Evolutionary conservation across 2,329 filamentous ascomycete species (phyloP).

Genomic region (Penicillium sp.): DNA sequence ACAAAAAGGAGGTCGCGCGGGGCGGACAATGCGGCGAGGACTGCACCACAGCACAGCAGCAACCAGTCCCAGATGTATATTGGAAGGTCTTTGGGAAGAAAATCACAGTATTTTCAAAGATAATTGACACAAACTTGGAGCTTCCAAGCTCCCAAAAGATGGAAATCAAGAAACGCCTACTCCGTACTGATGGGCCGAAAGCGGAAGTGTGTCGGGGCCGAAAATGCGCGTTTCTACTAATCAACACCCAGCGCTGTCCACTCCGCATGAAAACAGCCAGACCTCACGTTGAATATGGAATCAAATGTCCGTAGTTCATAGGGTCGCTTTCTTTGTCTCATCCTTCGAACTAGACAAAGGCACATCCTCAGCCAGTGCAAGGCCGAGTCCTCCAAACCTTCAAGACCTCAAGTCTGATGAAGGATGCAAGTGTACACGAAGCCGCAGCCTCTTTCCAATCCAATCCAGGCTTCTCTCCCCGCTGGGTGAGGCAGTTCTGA

Average conservation of each 20-base stretch:
- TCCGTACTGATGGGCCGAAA: constrained; percentile 2
- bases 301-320: not conserved
- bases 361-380: not conserved
- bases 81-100: not conserved
- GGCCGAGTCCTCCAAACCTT: too few species aligned
- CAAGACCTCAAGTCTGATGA: not conserved
- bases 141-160: not conserved
- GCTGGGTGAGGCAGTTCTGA: constrained; percentile 1
- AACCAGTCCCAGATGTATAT: not conserved
- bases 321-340: too few species aligned
- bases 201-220: constrained; percentile 7
- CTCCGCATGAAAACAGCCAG: constrained; percentile 5
- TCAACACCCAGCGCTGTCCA: not conserved
- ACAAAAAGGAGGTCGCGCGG: constrained; percentile 22
- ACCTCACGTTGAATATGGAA: not conserved
- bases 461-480: not conserved
- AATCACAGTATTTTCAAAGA: not conserved
- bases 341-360: not conserved
- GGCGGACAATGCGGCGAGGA: constrained; percentile 18
- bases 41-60: not conserved
- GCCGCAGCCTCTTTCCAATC: not conserved
- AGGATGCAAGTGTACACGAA: not conserved
- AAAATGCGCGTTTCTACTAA: constrained; percentile 6
- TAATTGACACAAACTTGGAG: not conserved
- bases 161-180: not conserved